These are phyloP conservation scores for Tardiomyces digboiensis DNA, from an alignment of 1,139 yeast genomes.

Conservation along the genomic window DNA sequence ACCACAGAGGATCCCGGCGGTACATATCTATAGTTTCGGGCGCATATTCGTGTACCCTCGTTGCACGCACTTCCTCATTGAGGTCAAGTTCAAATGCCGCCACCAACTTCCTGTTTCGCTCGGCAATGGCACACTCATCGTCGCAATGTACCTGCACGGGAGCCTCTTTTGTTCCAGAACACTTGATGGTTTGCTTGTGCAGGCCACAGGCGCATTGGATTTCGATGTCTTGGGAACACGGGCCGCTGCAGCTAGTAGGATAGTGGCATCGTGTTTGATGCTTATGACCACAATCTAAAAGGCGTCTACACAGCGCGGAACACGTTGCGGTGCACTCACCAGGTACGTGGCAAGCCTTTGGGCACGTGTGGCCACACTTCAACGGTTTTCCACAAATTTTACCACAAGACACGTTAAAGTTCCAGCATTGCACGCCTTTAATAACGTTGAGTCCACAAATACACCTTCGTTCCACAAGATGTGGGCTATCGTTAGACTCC, in stretches of 20 bases:
- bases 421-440: slow-evolving; percentile 64
- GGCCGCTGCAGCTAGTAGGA: neutral
- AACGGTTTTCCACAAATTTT: slow-evolving; percentile 47
- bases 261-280: slow-evolving; percentile 30
- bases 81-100: slow-evolving; percentile 44
- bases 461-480: slow-evolving; percentile 52
- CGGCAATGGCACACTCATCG: slow-evolving; percentile 53
- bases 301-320: slow-evolving; percentile 46
- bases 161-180: slow-evolving; percentile 44
- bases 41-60: slow-evolving; percentile 11
- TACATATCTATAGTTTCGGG: slow-evolving; percentile 20
- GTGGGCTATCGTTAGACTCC: too few relatives aligned
- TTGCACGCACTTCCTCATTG: neutral
- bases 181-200: slow-evolving; percentile 41
- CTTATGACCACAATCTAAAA: slow-evolving; percentile 54
- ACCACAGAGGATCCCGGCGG: slow-evolving; percentile 21
- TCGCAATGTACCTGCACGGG: slow-evolving; percentile 45
- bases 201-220: slow-evolving; percentile 45
- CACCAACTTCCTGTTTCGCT: slow-evolving; percentile 53
- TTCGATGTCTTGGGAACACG: neutral
- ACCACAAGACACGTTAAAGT: slow-evolving; percentile 64
- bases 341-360: slow-evolving; percentile 41
- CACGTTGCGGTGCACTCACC: slow-evolving; percentile 29
- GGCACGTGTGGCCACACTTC: slow-evolving; percentile 65
- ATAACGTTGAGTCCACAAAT: slow-evolving; percentile 58